Conservation (phyloP, 2,329 filamentous ascomycete genomes). For the Fusarium chlamydosporum region DNA sequence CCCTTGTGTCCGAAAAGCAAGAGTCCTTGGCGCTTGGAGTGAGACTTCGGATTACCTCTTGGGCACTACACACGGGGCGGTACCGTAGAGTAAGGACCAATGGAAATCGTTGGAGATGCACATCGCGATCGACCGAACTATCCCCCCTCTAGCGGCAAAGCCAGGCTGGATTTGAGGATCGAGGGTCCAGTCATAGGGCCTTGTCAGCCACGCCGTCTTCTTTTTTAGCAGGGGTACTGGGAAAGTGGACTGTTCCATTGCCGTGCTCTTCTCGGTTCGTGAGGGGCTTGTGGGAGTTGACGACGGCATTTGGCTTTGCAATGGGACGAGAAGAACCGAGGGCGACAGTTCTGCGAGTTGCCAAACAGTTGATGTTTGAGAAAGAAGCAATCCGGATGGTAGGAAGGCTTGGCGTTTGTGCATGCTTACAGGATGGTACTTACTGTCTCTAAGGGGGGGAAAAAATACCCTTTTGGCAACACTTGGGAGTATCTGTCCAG, state of each 20-base stretch:
- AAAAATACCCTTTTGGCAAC: neutral
- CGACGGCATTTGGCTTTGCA: slow-evolving; percentile 26
- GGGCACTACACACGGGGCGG: neutral
- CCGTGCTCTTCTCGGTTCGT: neutral
- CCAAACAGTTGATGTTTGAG: slow-evolving; percentile 24
- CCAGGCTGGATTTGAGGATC: slow-evolving; percentile 43
- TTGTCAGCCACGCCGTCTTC: slow-evolving; percentile 20
- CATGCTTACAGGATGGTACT: no score
- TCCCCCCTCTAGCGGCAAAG: slow-evolving; percentile 46
- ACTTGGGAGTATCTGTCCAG: neutral
- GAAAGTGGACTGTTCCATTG: slow-evolving; percentile 20
- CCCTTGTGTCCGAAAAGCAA: slow-evolving; percentile 1
- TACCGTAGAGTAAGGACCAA: slow-evolving; percentile 7
- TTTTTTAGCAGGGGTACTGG: slow-evolving; percentile 18
- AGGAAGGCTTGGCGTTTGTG: neutral
- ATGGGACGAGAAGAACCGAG: slow-evolving; percentile 7
- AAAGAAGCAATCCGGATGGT: neutral
- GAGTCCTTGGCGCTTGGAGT: slow-evolving; percentile 10
- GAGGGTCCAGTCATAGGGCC: slow-evolving; percentile 29
- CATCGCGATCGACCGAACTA: slow-evolving; percentile 48
- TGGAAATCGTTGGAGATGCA: slow-evolving; percentile 13
- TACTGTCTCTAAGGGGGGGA: no score
- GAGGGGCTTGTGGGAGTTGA: slow-evolving; percentile 19
- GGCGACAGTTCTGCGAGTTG: neutral
- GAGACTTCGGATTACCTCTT: slow-evolving; percentile 2